A percentile compares a stretch with the other conserved stretches of the same genome.
Conservation (phyloP, 345 rosid species). For the Gossypium ekmanianum region DNA sequence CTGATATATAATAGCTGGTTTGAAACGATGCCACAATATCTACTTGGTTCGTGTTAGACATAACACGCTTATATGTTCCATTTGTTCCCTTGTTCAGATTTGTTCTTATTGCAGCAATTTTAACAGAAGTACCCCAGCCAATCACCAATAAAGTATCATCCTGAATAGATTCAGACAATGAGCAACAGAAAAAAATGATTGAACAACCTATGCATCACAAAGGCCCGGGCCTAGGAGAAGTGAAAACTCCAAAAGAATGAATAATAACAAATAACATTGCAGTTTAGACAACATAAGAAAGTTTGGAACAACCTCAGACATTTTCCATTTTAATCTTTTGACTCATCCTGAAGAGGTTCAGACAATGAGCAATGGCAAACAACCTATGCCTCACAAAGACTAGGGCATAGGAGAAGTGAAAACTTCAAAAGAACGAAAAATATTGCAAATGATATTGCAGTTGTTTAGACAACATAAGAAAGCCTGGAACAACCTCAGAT, state of each 20-base stretch:
- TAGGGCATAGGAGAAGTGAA: background rate
- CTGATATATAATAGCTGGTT: conserved; percentile 96
- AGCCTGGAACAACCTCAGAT: background rate
- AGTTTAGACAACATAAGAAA: background rate
- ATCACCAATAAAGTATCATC: conserved; percentile 90
- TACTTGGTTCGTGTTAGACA: conserved; percentile 71
- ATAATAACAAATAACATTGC: background rate
- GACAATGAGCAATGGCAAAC: conserved; percentile 16
- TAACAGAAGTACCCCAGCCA: conserved; percentile 93
- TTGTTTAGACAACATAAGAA: background rate
- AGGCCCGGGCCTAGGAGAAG: background rate
- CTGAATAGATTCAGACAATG: conserved; percentile 35
- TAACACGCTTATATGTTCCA: conserved; percentile 57
- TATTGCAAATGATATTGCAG: background rate
- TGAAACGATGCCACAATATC: conserved; percentile 97
- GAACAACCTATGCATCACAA: background rate
- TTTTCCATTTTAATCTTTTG: background rate
- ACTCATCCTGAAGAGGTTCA: conserved; percentile 57
- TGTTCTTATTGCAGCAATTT: conserved; percentile 83
- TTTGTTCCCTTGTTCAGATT: conserved; percentile 53
- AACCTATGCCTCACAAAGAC: conserved; percentile 3
- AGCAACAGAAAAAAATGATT: conserved; percentile 13
- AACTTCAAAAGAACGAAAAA: conserved; percentile 4
- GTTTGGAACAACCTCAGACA: background rate
- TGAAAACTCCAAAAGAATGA: conserved; percentile 5